Base-by-base conservation (phyloP, 1,284 basidiomycete species). In the Ustilago lituana region DNA sequence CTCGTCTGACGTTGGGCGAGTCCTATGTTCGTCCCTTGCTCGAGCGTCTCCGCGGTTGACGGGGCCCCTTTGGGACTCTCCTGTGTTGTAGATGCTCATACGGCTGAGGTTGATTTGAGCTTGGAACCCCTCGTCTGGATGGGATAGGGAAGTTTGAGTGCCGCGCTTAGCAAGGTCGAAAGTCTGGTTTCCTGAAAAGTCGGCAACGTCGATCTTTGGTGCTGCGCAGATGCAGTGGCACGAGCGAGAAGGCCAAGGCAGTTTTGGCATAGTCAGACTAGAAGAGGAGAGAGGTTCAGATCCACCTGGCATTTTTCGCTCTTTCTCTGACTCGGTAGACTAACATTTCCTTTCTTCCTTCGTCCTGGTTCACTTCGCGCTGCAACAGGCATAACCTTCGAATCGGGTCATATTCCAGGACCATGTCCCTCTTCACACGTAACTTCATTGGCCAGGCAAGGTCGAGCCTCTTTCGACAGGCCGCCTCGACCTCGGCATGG, bases 101-200 rank as follows among this genome's bases (percentile, higher is more conserved):
- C 38, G 53, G 27, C 44, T 20, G 39, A 44, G 53, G 61, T 58
- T 52, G 61, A 70, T 70, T 70, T 53, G 68, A 71, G 68, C 68
- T 62, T 66, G 62, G 66, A 69, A 55, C 39, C 66, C 41, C 55
- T 37, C 52, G 32, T 60, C 66, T 55, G 51, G 55, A 45, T 17
- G 37, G 39, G 66, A 70, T 67, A 65, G 68, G 38, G 37, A 68
- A 60, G 70, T 53, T 37, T 62, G 61, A 44, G 65, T 65, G 68
- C 69, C 68, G 64, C 68, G 69, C 44, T 57, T 58, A 58, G 68
- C 69, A 51, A 60, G 58, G 73, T 62, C 69, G 73, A 74, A 58
- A 74, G 56, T 52, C 49, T 61, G 73, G 63, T 74, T 73, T 71
- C 38, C 68, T 71, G 70, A 73, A 60, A 54, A 50, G 55, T 65